A percentile compares a stretch with the other conserved stretches of the same genome.
Evolutionary conservation across 306 rosid species (phyloP).

Genomic region (Lithocarpus polystachyus): DNA sequence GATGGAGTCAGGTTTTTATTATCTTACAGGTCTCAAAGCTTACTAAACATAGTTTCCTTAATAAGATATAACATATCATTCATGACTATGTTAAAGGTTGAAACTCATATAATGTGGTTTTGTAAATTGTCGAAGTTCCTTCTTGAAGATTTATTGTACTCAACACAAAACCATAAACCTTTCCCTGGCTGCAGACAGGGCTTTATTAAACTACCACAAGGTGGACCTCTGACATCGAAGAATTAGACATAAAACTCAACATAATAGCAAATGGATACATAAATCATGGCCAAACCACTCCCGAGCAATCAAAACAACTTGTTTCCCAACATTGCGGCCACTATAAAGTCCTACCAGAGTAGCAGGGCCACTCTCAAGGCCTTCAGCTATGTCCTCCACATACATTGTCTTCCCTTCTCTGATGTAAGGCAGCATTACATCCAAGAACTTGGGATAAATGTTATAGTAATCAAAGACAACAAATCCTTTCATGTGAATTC

Average conservation of each 20-base stretch:
- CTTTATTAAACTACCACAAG: no score
- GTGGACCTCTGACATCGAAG: not conserved
- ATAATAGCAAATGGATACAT: not conserved
- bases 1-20: no score
- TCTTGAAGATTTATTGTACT: no score
- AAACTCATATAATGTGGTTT: no score
- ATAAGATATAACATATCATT: no score
- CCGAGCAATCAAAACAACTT: not conserved
- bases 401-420: not conserved
- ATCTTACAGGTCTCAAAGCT: no score
- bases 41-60: no score
- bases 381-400: not conserved
- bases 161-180: no score
- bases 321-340: not conserved
- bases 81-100: no score
- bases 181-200: no score
- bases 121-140: no score
- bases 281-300: not conserved
- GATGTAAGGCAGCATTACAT: not conserved
- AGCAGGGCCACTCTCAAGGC: not conserved
- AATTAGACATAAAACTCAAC: not conserved
- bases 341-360: not conserved
- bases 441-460: conserved; percentile 1
- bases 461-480: not conserved
- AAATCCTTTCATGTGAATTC: not conserved